These are phyloP conservation scores for Gastrodia elata DNA, from an alignment of 106 monocot genomes.

Conservation along the genomic window DNA sequence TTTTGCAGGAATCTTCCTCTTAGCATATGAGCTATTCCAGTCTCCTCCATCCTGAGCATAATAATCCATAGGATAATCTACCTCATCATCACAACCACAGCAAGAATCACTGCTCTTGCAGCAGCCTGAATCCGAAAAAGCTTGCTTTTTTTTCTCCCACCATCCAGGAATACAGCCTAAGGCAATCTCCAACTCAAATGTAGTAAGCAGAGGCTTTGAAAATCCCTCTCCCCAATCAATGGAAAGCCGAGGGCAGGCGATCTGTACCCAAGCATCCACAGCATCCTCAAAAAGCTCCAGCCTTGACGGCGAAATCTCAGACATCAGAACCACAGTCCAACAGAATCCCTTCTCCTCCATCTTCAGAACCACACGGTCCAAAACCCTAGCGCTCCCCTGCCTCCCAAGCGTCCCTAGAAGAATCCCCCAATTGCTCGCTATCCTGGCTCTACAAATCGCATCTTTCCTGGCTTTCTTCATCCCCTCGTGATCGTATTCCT, in stretches of 20 bases:
- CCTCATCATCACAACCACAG: constrained; percentile 11
- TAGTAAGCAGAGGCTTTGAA: constrained; percentile 69
- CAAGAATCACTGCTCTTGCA: constrained; percentile 14
- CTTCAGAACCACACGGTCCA: constrained; percentile 54
- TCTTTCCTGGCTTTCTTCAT: constrained; percentile 80
- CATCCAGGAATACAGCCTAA: constrained; percentile 71
- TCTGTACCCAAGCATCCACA: constrained; percentile 97
- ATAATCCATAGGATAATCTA: constrained; percentile 98
- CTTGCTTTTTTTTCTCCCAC: constrained; percentile 64
- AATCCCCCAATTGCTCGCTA: constrained; percentile 75
- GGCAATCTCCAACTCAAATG: constrained; percentile 90
- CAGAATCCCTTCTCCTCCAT: constrained; percentile 85
- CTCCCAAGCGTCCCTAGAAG: constrained; percentile 83
- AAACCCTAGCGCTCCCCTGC: constrained; percentile 74
- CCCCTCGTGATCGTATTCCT: constrained; percentile 74
- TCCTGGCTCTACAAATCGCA: constrained; percentile 44
- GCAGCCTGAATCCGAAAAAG: constrained; percentile 16
- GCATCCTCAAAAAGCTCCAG: constrained; percentile 73
- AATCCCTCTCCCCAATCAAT: constrained; percentile 99
- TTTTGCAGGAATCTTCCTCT: constrained; percentile 34
- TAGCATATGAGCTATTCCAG: constrained; percentile 78
- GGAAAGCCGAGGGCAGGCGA: constrained; percentile 89
- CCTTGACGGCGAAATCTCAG: constrained; percentile 82
- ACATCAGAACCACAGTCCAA: constrained; percentile 82
- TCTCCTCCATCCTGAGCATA: constrained; percentile 98